Conservation (phyloP, 495 filamentous ascomycete genomes). For the Hypoxylon trugodes region DNA sequence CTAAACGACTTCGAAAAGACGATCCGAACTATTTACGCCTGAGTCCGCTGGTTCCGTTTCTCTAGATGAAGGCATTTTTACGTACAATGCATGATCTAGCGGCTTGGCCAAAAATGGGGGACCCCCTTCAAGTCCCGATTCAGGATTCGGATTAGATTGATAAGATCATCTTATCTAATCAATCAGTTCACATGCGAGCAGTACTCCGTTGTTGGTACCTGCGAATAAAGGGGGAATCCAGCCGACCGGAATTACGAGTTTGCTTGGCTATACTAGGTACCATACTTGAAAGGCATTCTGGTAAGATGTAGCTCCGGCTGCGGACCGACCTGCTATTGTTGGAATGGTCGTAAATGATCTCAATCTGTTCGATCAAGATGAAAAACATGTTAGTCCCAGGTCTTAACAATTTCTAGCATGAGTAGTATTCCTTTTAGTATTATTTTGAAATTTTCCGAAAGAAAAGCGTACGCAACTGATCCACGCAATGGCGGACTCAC, state of each 20-base stretch:
- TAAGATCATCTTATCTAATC: constrained; percentile 37
- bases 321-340: constrained; percentile 7
- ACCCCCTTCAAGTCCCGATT: too few species aligned
- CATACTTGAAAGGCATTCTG: neutral
- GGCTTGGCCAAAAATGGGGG: constrained; percentile 22
- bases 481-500: constrained; percentile 37
- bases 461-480: neutral
- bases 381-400: constrained; percentile 2
- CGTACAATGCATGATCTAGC: constrained; percentile 19
- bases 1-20: neutral
- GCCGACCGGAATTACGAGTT: constrained; percentile 13
- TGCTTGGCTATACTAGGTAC: neutral
- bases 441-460: neutral
- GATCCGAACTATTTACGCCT: neutral
- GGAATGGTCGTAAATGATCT: neutral
- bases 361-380: neutral
- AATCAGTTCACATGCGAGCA: constrained; percentile 7
- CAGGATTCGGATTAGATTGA: constrained; percentile 17
- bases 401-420: neutral
- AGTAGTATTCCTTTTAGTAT: neutral
- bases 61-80: constrained; percentile 2
- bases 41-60: neutral
- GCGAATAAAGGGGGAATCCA: constrained; percentile 1
- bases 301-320: constrained; percentile 11
- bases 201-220: neutral